These are phyloP conservation scores for Coniferiporia weirii DNA, from an alignment of 1,284 basidiomycete genomes.

Conservation along the genomic window DNA sequence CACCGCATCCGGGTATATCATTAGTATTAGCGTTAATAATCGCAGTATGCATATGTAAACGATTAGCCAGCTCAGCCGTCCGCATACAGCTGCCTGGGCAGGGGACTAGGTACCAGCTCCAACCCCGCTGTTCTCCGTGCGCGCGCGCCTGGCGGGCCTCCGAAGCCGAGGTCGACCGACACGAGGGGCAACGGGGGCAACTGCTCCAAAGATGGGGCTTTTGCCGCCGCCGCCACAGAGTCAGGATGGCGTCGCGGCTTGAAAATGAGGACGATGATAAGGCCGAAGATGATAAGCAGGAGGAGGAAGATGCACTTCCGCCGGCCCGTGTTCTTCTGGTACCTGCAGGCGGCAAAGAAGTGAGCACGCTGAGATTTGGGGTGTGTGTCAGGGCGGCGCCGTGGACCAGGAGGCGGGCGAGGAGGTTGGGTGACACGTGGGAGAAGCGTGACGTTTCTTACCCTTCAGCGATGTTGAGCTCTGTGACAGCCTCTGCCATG, in stretches of 20 bases:
- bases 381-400: conserved; percentile 2
- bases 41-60: too few species aligned
- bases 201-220: not conserved
- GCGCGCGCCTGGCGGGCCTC: too few species aligned
- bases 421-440: not conserved
- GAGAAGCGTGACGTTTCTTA: conserved; percentile 32
- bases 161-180: not conserved
- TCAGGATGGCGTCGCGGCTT: conserved; percentile 54
- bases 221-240: not conserved
- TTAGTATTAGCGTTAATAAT: too few species aligned
- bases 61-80: too few species aligned
- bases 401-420: not conserved
- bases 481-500: conserved; percentile 79
- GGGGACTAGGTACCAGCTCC: too few species aligned
- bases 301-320: conserved; percentile 92
- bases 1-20: too few species aligned
- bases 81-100: too few species aligned
- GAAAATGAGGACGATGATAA: conserved; percentile 77
- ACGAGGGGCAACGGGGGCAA: not conserved
- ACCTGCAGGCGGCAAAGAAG: conserved; percentile 41
- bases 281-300: conserved; percentile 81
- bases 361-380: not conserved
- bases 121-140: not conserved
- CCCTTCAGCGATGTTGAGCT: conserved; percentile 79
- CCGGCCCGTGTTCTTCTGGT: conserved; percentile 90